Evolutionary conservation across 495 filamentous ascomycete species (phyloP).

Genomic region (Aspergillus diversus): DNA sequence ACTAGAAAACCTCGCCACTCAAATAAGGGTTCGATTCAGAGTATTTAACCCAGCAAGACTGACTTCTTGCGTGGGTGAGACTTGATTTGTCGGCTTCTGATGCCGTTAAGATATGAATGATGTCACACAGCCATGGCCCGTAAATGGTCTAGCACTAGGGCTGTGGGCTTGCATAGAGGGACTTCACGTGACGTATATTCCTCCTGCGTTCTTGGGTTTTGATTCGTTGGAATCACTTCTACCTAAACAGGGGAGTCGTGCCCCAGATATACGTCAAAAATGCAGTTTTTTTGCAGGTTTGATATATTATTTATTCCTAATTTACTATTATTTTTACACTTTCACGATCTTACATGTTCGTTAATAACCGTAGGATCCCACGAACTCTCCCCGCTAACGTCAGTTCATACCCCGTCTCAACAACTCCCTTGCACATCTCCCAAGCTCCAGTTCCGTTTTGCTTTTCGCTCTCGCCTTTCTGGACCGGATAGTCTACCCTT

Average conservation of each 20-base stretch:
- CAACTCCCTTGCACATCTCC: conserved; percentile 63
- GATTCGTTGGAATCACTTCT: too few relatives aligned
- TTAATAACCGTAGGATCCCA: conserved; percentile 53
- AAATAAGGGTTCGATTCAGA: too few relatives aligned
- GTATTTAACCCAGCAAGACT: too few relatives aligned
- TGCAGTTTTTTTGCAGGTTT: too few relatives aligned
- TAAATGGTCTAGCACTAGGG: conserved; percentile 18
- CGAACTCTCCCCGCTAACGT: conserved; percentile 47
- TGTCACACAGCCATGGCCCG: background rate
- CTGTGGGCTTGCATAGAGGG: background rate
- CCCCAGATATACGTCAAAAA: too few relatives aligned
- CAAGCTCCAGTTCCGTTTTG: conserved; percentile 57
- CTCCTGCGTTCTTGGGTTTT: background rate
- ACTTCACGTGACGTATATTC: conserved; percentile 18
- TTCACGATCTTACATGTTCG: conserved; percentile 39
- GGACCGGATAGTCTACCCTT: conserved; percentile 79
- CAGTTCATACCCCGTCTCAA: conserved; percentile 65
- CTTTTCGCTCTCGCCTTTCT: conserved; percentile 46
- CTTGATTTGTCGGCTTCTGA: too few relatives aligned
- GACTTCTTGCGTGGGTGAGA: too few relatives aligned
- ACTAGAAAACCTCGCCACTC: background rate
- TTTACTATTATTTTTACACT: too few relatives aligned
- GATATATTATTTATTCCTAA: too few relatives aligned
- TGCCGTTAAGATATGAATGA: conserved; percentile 8
- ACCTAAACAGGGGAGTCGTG: too few relatives aligned